Base-by-base conservation (phyloP, 768 basidiomycete genomes). In the Hydnomerulius pinastri region DNA sequence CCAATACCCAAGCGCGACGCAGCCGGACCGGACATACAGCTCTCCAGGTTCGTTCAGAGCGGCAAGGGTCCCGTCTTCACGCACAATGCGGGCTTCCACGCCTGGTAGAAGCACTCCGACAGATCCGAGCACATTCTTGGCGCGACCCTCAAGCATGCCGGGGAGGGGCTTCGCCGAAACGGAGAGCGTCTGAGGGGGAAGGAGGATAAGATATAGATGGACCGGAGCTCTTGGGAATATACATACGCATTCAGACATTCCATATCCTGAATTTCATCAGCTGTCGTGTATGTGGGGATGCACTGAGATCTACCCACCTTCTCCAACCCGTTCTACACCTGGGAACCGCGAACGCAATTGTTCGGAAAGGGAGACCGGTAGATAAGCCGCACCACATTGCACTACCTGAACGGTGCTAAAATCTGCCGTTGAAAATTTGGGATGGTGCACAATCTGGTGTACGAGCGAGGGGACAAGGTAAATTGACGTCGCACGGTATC, bases 1-100 rank as follows among this genome's bases (percentile, higher is more conserved):
- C 80, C 81, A 85, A 64, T 92, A 92, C 0, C 90, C 90, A 0
- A 81, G 61, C 0, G 81, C 78, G 24, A 89, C 63, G 53, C 80
- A 85, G 0, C 50, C 62, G 13, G 85, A 77, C 30, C 71, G 73
- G 8, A 90, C 59, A 70, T 78, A 82, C 4, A 91, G 67, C 55
- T 92, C 87, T 1, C 87, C 90, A 0, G 77, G 68, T 60, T 90
- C 87, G 53, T 80, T 73, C 15, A 73, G 48, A 3, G 67, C 74
- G 0, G 80, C 84, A 1, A 82, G 76, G 5, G 67, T 59, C 5
- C 85, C 84, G 52, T 86, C 82, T 12, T 82, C 81, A 1, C 77
- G 75, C 13, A 85, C 56, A 35, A 84, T 71, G n/a, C 81, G 78
- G 2, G 77, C 87, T 61, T 87, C 83, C 58, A 86, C 67, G 0